These are phyloP conservation scores for Chrysanthemum lavandulifolium DNA, from an alignment of 129 eudicot species.

Conservation along the genomic window DNA sequence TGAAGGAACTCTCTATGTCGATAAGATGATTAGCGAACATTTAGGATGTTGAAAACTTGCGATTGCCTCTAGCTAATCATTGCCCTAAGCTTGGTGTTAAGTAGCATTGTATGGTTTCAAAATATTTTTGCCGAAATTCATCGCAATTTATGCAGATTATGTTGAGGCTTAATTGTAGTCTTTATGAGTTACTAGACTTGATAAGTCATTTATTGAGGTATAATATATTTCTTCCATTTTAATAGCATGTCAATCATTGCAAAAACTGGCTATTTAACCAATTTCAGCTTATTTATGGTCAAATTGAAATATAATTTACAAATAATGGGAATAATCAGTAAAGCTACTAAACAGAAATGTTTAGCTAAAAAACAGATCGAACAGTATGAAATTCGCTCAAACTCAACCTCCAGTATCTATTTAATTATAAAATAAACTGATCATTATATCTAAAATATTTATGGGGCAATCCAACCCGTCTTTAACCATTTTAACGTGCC, in stretches of 20 bases:
- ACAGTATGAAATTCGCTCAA: too few species aligned
- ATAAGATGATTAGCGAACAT: conserved; percentile 74
- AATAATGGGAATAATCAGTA: too few species aligned
- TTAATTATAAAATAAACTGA: too few species aligned
- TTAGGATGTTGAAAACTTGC: conserved; percentile 78
- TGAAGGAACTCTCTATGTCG: conserved; percentile 84
- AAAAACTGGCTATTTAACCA: background rate
- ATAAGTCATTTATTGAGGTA: background rate
- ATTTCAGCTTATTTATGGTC: too few species aligned
- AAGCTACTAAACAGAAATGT: too few species aligned
- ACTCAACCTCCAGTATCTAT: too few species aligned
- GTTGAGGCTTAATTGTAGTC: conserved; percentile 1
- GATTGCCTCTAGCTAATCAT: conserved; percentile 70
- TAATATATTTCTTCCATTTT: background rate
- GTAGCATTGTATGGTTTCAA: conserved; percentile 24
- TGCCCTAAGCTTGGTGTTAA: conserved; percentile 71
- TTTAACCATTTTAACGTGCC: too few species aligned
- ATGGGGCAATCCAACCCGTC: too few species aligned
- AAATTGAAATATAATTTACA: too few species aligned
- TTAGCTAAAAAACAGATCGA: too few species aligned
- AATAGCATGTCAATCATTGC: background rate
- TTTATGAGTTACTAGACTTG: conserved; percentile 2
- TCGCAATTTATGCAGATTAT: conserved; percentile 16
- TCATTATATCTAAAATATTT: too few species aligned
- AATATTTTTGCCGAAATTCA: conserved; percentile 8